A percentile compares a stretch with the other conserved stretches of the same genome.
These are phyloP conservation scores for Scheffersomyces lignicola DNA, from an alignment of 1,139 yeast species.

Conservation along the genomic window DNA sequence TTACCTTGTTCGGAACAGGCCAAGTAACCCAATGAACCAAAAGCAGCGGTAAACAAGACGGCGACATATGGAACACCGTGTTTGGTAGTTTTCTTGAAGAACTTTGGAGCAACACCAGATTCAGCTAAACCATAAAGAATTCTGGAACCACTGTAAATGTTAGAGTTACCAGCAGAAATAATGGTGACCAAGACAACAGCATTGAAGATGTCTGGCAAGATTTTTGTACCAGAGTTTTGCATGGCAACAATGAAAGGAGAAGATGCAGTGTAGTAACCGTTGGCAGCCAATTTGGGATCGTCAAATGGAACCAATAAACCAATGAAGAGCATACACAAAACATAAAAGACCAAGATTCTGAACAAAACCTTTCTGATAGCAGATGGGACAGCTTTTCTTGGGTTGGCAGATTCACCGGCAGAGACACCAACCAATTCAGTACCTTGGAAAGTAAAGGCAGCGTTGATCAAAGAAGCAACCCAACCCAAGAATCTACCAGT, in stretches of 20 bases:
- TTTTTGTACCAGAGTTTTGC: constrained; percentile 67
- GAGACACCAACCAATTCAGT: constrained; percentile 83
- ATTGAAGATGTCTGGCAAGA: constrained; percentile 70
- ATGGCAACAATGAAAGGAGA: constrained; percentile 61
- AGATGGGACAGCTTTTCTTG: constrained; percentile 77
- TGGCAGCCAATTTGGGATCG: constrained; percentile 45
- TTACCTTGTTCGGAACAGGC: constrained; percentile 62
- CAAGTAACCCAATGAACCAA: constrained; percentile 71
- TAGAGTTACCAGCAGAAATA: constrained; percentile 81
- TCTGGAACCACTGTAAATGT: constrained; percentile 76
- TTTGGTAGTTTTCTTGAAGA: constrained; percentile 52
- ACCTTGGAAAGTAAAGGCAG: constrained; percentile 82
- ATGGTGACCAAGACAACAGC: constrained; percentile 71
- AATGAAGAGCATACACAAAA: constrained; percentile 74
- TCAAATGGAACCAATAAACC: constrained; percentile 82
- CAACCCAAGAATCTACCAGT: constrained; percentile 66
- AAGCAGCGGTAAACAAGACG: constrained; percentile 56
- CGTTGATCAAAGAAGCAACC: constrained; percentile 60
- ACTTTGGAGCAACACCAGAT: constrained; percentile 60
- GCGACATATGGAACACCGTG: constrained; percentile 69
- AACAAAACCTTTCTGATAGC: constrained; percentile 82
- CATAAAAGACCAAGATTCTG: constrained; percentile 79
- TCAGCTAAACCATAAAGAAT: constrained; percentile 65
- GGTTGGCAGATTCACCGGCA: constrained; percentile 86
- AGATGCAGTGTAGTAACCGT: constrained; percentile 34